Conservation (phyloP, 352 stramenopile genomes). For the Thraustochytrium sp. region DNA sequence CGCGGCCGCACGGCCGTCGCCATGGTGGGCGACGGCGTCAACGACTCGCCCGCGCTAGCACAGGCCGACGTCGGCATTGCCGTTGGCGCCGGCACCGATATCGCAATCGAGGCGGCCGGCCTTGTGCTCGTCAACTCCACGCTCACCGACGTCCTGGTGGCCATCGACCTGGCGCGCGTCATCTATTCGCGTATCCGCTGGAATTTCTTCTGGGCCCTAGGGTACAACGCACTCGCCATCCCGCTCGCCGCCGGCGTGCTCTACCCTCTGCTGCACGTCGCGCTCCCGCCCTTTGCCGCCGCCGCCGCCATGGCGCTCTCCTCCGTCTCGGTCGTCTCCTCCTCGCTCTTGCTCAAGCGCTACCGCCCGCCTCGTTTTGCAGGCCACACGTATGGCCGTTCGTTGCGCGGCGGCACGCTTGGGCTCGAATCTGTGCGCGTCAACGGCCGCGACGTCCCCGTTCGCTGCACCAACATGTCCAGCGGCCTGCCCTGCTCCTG, state of each 20-base stretch:
- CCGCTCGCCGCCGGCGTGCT: conserved; percentile 91
- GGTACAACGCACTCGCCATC: conserved; percentile 96
- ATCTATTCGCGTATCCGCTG: conserved; percentile 93
- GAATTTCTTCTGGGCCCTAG: conserved; percentile 95
- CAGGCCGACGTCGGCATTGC: conserved; percentile 94
- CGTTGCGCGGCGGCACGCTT: background rate
- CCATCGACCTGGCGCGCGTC: conserved; percentile 86
- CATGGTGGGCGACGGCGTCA: conserved; percentile 90
- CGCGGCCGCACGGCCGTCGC: conserved; percentile 83
- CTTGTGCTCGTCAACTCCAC: conserved; percentile 77
- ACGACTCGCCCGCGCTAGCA: conserved; percentile 94
- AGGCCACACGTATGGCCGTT: conserved; percentile 46
- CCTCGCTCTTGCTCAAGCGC: conserved; percentile 78
- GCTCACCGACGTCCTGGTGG: conserved; percentile 86
- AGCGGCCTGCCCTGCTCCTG: background rate
- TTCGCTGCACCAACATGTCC: conserved; percentile 1
- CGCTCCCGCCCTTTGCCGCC: conserved; percentile 90
- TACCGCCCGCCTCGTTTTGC: conserved; percentile 67
- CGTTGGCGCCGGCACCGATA: conserved; percentile 81
- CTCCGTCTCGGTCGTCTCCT: conserved; percentile 85
- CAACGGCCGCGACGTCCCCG: background rate
- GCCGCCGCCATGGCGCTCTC: conserved; percentile 85
- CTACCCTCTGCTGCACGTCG: conserved; percentile 81
- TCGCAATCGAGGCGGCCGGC: conserved; percentile 91
- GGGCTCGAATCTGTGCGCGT: background rate